phyloP scores from a whole-genome alignment of 139 green algal species.

The Chlorella sp. region DNA sequence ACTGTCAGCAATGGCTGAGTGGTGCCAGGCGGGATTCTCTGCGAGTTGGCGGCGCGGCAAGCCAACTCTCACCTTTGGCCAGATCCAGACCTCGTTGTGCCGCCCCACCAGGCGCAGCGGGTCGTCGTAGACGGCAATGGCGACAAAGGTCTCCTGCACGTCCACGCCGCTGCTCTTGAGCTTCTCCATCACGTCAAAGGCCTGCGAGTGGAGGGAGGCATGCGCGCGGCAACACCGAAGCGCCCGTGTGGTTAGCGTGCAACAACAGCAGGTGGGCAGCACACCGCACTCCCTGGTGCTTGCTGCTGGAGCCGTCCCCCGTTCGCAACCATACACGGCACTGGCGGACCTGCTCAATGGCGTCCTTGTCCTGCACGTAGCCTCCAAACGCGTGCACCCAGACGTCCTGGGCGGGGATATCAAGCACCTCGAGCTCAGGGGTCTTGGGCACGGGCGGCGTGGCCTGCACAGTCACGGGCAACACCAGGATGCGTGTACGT shows the following conservation, averaged over 20 bases:
- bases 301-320: no score
- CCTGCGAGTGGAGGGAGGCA: no score
- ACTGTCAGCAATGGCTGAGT: no score
- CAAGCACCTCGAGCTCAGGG: not conserved
- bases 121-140: not conserved
- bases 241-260: no score
- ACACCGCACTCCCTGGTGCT: no score
- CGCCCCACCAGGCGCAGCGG: not conserved
- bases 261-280: no score
- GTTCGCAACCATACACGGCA: no score
- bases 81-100: not conserved
- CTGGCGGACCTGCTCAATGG: not conserved
- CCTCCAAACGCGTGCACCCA: not conserved
- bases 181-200: not conserved
- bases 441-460: not conserved
- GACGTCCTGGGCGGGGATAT: not conserved
- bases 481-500: no score
- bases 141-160: not conserved
- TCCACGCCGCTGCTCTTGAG: not conserved
- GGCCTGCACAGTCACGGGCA: not conserved
- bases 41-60: no score
- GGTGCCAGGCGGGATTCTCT: no score
- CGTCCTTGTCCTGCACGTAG: not conserved
- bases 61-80: not conserved
- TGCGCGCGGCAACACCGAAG: no score